Conservation (phyloP, 768 basidiomycete species). For the Thelephora ganbajun region DNA sequence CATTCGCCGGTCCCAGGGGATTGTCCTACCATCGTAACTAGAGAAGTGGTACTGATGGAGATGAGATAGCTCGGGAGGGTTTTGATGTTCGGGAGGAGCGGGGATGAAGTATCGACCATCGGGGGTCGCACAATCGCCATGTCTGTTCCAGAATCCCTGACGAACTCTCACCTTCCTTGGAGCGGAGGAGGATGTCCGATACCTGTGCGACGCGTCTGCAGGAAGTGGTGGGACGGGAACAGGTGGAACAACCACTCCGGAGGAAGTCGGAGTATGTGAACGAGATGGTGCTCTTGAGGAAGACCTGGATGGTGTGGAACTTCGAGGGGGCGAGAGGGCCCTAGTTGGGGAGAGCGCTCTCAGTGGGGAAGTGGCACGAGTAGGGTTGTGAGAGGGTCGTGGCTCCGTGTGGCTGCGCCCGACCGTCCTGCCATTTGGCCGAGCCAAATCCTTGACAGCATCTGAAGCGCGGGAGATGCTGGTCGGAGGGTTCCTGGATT, state of each 20-base stretch:
- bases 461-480: background rate
- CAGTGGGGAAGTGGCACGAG: too few relatives aligned
- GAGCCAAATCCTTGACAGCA: background rate
- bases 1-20: conserved; percentile 26
- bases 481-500: background rate
- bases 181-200: conserved; percentile 18
- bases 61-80: conserved; percentile 43
- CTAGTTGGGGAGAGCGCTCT: background rate
- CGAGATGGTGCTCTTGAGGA: background rate
- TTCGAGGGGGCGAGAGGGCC: background rate
- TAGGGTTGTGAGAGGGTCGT: too few relatives aligned
- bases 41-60: conserved; percentile 50
- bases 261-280: background rate
- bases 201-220: conserved; percentile 11
- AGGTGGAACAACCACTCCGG: background rate
- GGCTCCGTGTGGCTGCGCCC: too few relatives aligned
- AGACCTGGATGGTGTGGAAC: background rate
- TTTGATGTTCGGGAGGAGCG: conserved; percentile 39
- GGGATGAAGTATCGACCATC: conserved; percentile 41
- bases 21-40: conserved; percentile 34
- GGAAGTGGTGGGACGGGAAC: conserved; percentile 5
- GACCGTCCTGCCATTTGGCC: too few relatives aligned
- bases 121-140: conserved; percentile 48
- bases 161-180: conserved; percentile 21
- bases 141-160: conserved; percentile 58